Evolutionary conservation across 202 grass and related monocot genomes (phyloP).

Genomic region (Setaria italica): DNA sequence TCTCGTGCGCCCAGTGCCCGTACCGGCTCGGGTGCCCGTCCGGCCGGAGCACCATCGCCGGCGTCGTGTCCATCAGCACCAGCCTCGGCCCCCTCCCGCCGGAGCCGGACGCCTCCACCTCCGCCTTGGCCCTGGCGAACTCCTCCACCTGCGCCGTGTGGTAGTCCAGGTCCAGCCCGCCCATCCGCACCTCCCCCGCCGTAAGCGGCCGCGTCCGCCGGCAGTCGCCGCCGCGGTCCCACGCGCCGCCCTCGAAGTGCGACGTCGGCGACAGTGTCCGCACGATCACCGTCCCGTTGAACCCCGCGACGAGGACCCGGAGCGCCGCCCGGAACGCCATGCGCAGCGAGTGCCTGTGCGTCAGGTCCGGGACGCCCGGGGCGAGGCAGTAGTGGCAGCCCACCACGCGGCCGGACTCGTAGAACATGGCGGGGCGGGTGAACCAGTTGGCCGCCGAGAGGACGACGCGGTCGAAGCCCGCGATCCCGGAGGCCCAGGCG

Average conservation of each 20-base stretch:
- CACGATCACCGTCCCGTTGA: conserved; percentile 46
- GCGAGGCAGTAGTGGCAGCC: conserved; percentile 69
- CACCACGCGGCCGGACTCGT: conserved; percentile 55
- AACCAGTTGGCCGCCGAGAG: conserved; percentile 67
- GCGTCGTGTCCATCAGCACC: conserved; percentile 56
- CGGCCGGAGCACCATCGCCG: conserved; percentile 55
- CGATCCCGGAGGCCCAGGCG: conserved; percentile 40
- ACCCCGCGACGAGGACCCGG: neutral
- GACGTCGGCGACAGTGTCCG: conserved; percentile 62
- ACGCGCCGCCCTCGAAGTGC: conserved; percentile 77
- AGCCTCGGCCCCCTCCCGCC: conserved; percentile 1
- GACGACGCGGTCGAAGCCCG: conserved; percentile 55
- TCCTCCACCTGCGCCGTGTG: conserved; percentile 65
- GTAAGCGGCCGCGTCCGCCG: conserved; percentile 39
- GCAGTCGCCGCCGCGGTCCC: conserved; percentile 70
- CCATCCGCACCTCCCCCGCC: conserved; percentile 35
- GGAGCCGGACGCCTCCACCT: neutral
- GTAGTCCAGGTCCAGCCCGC: conserved; percentile 46
- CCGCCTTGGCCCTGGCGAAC: conserved; percentile 31
- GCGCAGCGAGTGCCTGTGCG: conserved; percentile 44
- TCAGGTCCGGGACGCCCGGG: conserved; percentile 56
- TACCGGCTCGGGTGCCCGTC: conserved; percentile 75
- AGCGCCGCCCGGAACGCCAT: conserved; percentile 47
- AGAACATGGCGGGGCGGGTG: conserved; percentile 59
- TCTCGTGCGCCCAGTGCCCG: conserved; percentile 59